Conservation (phyloP, 805 yeast genomes). For the Candida ulmi region DNA sequence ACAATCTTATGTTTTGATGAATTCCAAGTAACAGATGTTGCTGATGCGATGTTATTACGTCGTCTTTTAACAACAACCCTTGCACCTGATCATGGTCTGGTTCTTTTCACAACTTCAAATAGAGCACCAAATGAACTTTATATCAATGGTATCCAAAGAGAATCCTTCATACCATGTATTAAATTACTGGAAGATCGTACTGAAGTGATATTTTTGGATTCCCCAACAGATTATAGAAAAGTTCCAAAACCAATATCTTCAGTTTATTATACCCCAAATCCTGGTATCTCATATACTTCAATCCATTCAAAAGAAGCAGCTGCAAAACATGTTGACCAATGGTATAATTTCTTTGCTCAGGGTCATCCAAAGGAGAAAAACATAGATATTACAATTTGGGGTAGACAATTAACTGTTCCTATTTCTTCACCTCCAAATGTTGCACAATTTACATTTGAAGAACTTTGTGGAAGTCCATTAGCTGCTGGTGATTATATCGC, state of each 20-base stretch:
- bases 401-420: constrained; percentile 75
- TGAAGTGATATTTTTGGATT: constrained; percentile 72
- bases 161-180: constrained; percentile 88
- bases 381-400: constrained; percentile 68
- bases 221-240: constrained; percentile 92
- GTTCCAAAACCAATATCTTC: constrained; percentile 77
- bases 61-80: constrained; percentile 64
- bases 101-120: constrained; percentile 89
- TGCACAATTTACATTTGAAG: constrained; percentile 83
- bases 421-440: constrained; percentile 69
- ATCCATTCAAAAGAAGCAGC: constrained; percentile 46
- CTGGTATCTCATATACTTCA: constrained; percentile 51
- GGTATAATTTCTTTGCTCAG: constrained; percentile 79
- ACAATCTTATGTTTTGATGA: constrained; percentile 92
- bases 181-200: constrained; percentile 68
- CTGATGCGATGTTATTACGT: constrained; percentile 94
- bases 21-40: constrained; percentile 97
- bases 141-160: constrained; percentile 90
- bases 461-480: constrained; percentile 80
- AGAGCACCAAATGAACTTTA: constrained; percentile 93
- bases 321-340: constrained; percentile 55
- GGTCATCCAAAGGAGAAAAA: constrained; percentile 38
- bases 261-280: constrained; percentile 70
- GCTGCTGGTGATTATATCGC: constrained; percentile 94
- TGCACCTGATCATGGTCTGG: constrained; percentile 72